A percentile compares a stretch with the other conserved stretches of the same genome.
phyloP scores from a whole-genome alignment of 106 monocot species.

The Dendrobium chrysotoxum region DNA sequence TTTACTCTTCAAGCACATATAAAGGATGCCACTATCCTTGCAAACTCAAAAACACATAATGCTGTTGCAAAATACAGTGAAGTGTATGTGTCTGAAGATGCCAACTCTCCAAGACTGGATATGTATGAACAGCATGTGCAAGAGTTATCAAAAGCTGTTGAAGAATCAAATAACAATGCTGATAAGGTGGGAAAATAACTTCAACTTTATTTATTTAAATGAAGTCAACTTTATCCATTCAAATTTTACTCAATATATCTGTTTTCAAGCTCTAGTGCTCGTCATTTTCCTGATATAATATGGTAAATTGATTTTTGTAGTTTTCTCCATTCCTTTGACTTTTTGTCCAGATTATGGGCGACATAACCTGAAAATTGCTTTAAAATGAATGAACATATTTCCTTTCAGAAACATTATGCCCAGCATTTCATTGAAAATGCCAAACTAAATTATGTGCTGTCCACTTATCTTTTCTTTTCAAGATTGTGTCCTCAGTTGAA shows the following conservation, averaged over 20 bases:
- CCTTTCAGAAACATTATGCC: background rate
- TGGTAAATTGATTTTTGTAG: background rate
- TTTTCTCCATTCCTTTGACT: background rate
- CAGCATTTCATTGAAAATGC: no score
- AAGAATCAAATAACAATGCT: conserved; percentile 76
- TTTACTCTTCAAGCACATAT: conserved; percentile 98
- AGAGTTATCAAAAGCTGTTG: conserved; percentile 63
- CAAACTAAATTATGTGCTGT: no score
- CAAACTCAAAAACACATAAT: conserved; percentile 81
- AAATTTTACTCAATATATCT: background rate
- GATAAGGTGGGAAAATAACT: conserved; percentile 36
- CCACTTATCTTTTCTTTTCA: no score
- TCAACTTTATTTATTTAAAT: background rate
- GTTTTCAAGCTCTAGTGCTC: background rate
- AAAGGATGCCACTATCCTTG: conserved; percentile 94
- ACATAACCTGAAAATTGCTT: background rate
- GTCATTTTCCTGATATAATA: background rate
- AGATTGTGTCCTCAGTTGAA: background rate
- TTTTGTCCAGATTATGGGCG: background rate
- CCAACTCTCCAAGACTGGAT: conserved; percentile 36
- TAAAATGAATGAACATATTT: background rate
- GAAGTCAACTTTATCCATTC: background rate
- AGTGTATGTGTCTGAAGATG: conserved; percentile 44
- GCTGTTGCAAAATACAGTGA: conserved; percentile 42
- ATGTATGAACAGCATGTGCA: conserved; percentile 57